Evolutionary conservation across 441 rosid species (phyloP).

Genomic region (Adansonia grandidieri): DNA sequence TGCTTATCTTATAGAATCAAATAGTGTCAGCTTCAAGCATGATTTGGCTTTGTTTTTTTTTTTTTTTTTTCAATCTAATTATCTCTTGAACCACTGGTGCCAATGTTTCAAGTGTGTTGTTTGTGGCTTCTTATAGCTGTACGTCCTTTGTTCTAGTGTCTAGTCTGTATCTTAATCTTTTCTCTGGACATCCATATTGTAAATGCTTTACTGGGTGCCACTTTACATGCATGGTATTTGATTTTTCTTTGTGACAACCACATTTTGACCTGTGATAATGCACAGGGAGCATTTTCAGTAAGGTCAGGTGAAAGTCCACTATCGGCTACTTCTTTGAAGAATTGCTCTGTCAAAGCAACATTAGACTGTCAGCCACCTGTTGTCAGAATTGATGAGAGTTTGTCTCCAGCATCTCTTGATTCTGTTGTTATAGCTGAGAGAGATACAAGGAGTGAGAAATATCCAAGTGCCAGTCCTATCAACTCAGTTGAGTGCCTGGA

Average conservation of each 20-base stretch:
- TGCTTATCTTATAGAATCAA: background rate
- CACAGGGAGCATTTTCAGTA: conserved; percentile 54
- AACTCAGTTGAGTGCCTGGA: conserved; percentile 85
- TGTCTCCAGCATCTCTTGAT: conserved; percentile 86
- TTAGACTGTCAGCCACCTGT: conserved; percentile 61
- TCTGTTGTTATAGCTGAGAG: conserved; percentile 82
- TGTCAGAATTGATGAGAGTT: conserved; percentile 73
- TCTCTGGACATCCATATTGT: conserved; percentile 2
- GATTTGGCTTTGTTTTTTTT: background rate
- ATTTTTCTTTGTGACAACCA: background rate
- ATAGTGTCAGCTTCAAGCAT: conserved; percentile 5
- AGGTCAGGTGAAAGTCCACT: conserved; percentile 73
- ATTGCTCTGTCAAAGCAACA: conserved; percentile 48
- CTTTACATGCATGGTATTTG: conserved; percentile 11
- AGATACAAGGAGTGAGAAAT: conserved; percentile 65
- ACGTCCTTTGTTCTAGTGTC: background rate
- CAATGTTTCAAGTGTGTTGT: background rate
- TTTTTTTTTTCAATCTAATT: background rate
- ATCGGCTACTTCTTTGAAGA: conserved; percentile 54
- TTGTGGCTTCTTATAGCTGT: conserved; percentile 13
- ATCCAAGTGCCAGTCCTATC: conserved; percentile 60
- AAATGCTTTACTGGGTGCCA: background rate
- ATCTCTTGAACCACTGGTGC: background rate
- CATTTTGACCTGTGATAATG: conserved; percentile 24
- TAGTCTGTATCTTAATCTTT: conserved; percentile 12